Evolutionary conservation across 352 stramenopile genomes (phyloP).

Genomic region (Globisporangium sylvaticum): DNA sequence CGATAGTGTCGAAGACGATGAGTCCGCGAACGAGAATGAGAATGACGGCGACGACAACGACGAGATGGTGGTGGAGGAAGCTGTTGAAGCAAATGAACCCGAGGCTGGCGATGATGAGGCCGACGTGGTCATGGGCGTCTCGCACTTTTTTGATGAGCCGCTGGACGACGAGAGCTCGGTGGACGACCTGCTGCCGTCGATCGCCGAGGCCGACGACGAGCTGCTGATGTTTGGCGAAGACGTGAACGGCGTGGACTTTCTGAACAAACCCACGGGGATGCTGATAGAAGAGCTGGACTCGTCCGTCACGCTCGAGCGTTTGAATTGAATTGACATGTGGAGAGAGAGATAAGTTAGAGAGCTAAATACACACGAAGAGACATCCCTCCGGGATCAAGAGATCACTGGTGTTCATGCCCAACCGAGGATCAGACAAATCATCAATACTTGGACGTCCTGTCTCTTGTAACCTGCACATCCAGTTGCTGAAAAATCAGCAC

Average conservation of each 20-base stretch:
- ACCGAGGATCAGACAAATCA: neutral
- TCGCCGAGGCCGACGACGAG: slow-evolving; percentile 17
- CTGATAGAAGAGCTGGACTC: slow-evolving; percentile 6
- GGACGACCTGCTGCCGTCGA: slow-evolving; percentile 19
- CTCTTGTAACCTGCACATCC: neutral
- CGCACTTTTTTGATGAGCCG: neutral
- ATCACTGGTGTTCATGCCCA: neutral
- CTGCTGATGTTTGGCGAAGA: slow-evolving; percentile 16
- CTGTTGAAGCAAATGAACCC: neutral
- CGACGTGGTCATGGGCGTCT: neutral
- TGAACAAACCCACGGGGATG: slow-evolving; percentile 1
- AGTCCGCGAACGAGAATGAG: neutral
- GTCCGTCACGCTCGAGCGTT: neutral
- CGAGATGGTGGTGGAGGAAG: neutral
- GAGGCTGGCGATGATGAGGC: neutral
- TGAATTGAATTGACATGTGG: neutral
- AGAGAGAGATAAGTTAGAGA: neutral
- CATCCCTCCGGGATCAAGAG: neutral
- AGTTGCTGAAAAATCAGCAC: neutral
- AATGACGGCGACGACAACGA: neutral
- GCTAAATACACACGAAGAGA: neutral
- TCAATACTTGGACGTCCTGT: neutral
- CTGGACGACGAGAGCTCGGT: slow-evolving; percentile 13
- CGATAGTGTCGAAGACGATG: neutral
- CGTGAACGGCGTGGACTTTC: slow-evolving; percentile 14